Evolutionary conservation across 441 rosid genomes (phyloP), one percentile per base, ranked within the genome.

Genomic region (Sinapis alba): DNA sequence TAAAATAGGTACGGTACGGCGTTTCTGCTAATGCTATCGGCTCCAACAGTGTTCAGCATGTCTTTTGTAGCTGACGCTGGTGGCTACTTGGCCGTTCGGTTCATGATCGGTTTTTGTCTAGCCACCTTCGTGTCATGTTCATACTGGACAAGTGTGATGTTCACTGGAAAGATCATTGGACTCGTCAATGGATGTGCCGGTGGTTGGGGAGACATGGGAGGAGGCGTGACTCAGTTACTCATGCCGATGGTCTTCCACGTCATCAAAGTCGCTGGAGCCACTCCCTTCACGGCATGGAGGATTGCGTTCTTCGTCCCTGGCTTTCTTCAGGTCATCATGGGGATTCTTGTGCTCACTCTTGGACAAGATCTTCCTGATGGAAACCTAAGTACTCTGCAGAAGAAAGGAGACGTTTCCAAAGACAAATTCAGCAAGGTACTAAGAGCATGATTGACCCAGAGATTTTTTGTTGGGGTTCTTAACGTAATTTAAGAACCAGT

Each of bases 301-400:
- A 66, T 82, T 43, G 83, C 85, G 4, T 82, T 82, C 73, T 82
- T 79, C 12, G 59, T 82, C 28, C 83, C 81, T 0, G 83, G 83
- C 5, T 73, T 45, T 36, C 51, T 82, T 7, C 81, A 82, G 62
- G 63, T 77, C n/a, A 41, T 79, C 7, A 73, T 79, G 75, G 85
- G 83, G 8, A 65, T 82, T 62, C 68, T 73, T 63, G 85, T 79
- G 26, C 59, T 82, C 23, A 62, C 53, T 56, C 74, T 79, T 12
- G 85, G 85, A 50, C 83, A 82, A 66, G 85, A 82, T 71, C 74
- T 82, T 45, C 85, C 85, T 7, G 81, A 83, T 68, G 83, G 83
- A 1, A 79, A 77, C 66, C 58, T 77, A 20, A 43, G 80, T 58
- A 21, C 75, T 11, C 60, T 83, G 6, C 78, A 83, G 34, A 79